phyloP scores from a whole-genome alignment of 352 stramenopile genomes.

The Ochromonadaceae sp. region DNA sequence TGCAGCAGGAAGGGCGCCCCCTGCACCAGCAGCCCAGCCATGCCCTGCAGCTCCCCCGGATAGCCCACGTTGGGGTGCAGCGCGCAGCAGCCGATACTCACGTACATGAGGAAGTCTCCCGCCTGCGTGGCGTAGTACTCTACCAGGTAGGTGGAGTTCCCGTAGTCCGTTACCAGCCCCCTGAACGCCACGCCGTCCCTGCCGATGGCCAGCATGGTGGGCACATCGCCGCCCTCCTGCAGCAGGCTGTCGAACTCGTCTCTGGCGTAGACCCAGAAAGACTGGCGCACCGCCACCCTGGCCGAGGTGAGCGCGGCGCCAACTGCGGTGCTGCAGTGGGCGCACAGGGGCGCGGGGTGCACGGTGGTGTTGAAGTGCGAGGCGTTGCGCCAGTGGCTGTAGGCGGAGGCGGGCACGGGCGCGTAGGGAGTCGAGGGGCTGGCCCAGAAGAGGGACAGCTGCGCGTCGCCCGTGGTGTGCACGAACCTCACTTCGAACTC shows the following conservation, averaged over 20 bases:
- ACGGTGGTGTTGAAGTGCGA: conserved; percentile 9
- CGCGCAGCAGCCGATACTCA: conserved; percentile 9
- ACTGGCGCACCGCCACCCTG: background rate
- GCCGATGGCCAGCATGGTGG: background rate
- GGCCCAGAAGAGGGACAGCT: background rate
- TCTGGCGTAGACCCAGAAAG: conserved; percentile 8
- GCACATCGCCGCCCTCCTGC: background rate
- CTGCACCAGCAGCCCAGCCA: background rate
- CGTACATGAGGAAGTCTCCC: conserved; percentile 1
- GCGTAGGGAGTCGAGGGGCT: background rate
- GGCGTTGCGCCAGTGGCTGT: background rate
- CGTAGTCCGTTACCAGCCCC: conserved; percentile 4
- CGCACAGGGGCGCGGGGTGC: background rate
- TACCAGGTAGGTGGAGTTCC: conserved; percentile 14
- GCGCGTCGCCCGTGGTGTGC: background rate
- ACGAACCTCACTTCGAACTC: background rate
- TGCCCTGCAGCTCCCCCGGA: background rate
- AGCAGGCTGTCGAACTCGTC: conserved; percentile 4
- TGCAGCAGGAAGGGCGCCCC: background rate
- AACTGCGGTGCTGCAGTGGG: background rate
- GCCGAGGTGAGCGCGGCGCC: background rate
- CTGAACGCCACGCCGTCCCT: background rate
- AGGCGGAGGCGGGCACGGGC: background rate
- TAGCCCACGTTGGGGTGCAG: background rate
- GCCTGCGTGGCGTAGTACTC: conserved; percentile 1